Percentiles rank a stretch among this genome's conserved stretches.
These are phyloP conservation scores for Syncephalastrum contaminatum DNA, from an alignment of 371 early-diverging fungal species.

Conservation along the genomic window DNA sequence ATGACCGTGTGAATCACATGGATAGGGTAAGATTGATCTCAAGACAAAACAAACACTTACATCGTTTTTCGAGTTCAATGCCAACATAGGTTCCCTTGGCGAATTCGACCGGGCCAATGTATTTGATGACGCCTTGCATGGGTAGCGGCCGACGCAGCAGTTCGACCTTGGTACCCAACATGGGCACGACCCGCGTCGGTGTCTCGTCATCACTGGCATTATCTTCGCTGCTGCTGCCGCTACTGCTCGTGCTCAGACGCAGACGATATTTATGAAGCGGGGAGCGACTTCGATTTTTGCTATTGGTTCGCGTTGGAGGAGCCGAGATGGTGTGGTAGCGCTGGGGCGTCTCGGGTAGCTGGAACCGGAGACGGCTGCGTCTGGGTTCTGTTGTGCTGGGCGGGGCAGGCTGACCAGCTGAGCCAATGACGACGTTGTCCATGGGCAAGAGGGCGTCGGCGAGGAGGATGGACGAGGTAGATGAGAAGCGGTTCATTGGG, in stretches of 20 bases:
- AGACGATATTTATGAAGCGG: neutral
- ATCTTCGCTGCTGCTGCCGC: conserved; percentile 7
- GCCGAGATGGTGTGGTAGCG: conserved; percentile 6
- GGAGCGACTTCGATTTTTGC: conserved; percentile 5
- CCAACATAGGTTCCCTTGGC: conserved; percentile 46
- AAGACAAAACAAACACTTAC: conserved; percentile 17
- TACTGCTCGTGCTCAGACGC: neutral
- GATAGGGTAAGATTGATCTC: too few relatives aligned
- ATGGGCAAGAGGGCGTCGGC: conserved; percentile 24
- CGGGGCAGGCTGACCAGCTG: too few relatives aligned
- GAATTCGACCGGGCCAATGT: conserved; percentile 35
- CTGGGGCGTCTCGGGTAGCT: conserved; percentile 19
- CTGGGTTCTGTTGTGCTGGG: too few relatives aligned
- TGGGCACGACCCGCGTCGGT: conserved; percentile 11
- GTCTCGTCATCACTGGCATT: conserved; percentile 20
- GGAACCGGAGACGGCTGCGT: conserved; percentile 18
- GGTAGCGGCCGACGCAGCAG: conserved; percentile 34
- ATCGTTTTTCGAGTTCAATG: conserved; percentile 36
- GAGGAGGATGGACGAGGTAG: conserved; percentile 2
- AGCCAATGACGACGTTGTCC: conserved; percentile 5
- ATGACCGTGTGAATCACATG: too few relatives aligned
- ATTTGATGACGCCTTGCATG: conserved; percentile 35
- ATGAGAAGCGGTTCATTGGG: too few relatives aligned
- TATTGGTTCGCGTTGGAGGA: neutral
- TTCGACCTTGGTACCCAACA: conserved; percentile 33